phyloP scores from a whole-genome alignment of 306 rosid genomes.

The Mimosa pudica region DNA sequence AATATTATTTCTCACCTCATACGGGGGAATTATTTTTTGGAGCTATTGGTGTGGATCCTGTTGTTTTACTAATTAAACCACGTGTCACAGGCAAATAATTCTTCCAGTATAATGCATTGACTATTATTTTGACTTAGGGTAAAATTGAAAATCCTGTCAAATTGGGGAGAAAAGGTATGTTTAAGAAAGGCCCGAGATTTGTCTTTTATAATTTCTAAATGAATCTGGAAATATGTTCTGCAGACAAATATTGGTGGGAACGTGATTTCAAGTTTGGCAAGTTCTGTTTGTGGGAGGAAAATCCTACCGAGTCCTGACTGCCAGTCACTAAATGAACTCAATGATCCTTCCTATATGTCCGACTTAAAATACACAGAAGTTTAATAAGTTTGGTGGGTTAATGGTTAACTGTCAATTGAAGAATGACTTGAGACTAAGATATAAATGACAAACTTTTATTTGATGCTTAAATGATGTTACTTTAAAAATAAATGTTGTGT shows the following conservation, averaged over 20 bases:
- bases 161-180: too few relatives aligned
- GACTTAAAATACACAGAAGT: background rate
- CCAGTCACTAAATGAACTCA: background rate
- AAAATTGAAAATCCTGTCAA: too few relatives aligned
- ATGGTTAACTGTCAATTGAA: too few relatives aligned
- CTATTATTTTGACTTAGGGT: background rate
- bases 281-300: background rate
- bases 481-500: background rate
- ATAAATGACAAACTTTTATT: background rate
- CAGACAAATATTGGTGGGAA: slow-evolving; percentile 6
- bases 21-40: background rate
- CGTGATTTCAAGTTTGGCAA: background rate
- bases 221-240: background rate
- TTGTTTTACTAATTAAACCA: background rate
- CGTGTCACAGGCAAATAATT: background rate
- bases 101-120: background rate
- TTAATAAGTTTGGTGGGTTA: background rate
- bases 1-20: background rate
- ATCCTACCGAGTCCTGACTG: background rate
- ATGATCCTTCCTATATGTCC: background rate
- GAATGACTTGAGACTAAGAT: too few relatives aligned
- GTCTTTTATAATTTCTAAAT: background rate
- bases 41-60: background rate
- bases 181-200: background rate
- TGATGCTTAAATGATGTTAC: background rate